These are phyloP conservation scores for Lanmaoa rubissima DNA, from an alignment of 768 basidiomycete genomes.

Conservation along the genomic window DNA sequence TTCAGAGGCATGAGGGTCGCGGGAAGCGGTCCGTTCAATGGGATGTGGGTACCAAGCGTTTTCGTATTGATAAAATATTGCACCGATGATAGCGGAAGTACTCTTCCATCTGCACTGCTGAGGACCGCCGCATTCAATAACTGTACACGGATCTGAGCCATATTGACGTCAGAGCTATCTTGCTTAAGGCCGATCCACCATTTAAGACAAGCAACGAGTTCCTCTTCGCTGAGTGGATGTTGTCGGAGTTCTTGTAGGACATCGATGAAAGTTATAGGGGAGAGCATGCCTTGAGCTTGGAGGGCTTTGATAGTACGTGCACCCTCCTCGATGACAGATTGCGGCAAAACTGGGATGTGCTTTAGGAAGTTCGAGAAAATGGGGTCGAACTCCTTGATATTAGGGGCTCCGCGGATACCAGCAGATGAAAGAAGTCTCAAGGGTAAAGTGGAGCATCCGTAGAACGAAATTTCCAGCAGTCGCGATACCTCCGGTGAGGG, in stretches of 20 bases:
- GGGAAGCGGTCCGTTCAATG: slow-evolving; percentile 14
- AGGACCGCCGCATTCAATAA: slow-evolving; percentile 75
- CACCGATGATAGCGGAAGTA: slow-evolving; percentile 69
- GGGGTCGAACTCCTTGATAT: slow-evolving; percentile 58
- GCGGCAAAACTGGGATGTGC: slow-evolving; percentile 70
- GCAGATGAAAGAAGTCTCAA: slow-evolving; percentile 9
- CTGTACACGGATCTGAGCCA: slow-evolving; percentile 49
- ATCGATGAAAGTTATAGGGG: slow-evolving; percentile 76
- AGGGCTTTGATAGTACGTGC: slow-evolving; percentile 60
- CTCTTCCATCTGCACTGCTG: slow-evolving; percentile 43
- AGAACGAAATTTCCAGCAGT: slow-evolving; percentile 69
- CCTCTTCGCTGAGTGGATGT: slow-evolving; percentile 65
- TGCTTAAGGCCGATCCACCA: slow-evolving; percentile 71
- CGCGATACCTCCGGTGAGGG: slow-evolving; percentile 77
- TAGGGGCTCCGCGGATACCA: slow-evolving; percentile 9
- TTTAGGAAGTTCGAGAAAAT: slow-evolving; percentile 75
- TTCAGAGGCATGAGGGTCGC: slow-evolving; percentile 5
- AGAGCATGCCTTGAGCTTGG: slow-evolving; percentile 61
- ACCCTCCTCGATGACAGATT: slow-evolving; percentile 54
- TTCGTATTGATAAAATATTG: slow-evolving; percentile 69
- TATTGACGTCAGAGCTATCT: slow-evolving; percentile 35
- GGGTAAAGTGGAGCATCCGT: slow-evolving; percentile 8
- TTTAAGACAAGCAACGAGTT: slow-evolving; percentile 78
- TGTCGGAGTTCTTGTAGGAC: slow-evolving; percentile 73
- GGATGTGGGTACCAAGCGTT: slow-evolving; percentile 51